Base-by-base conservation (phyloP, 2,329 filamentous ascomycete genomes). In the Penicillium sclerotiorum region DNA sequence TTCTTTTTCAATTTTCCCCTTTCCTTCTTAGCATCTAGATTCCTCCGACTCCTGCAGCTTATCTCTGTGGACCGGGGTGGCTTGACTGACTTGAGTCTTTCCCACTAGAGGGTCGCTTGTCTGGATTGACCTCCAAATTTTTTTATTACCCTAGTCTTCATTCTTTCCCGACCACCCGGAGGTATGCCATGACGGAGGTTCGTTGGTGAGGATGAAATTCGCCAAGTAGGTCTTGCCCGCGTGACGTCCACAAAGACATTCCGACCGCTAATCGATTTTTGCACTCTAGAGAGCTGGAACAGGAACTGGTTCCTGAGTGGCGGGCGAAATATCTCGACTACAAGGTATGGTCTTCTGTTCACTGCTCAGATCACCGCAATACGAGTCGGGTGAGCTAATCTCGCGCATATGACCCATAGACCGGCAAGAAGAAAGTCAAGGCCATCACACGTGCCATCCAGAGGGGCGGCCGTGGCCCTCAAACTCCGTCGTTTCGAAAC, bases 291-390 rank as follows among this genome's bases (percentile, higher is more conserved):
- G 90, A 95, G 75, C 80, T 96, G 56, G 90, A 96, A 67, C 83
- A 88, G 66, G 89, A 95, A 63, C 82, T 91, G 46, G 90, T 96
- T 57, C 92, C 92, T 67, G 92, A 97, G 82, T 97, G 93, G 93
- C 85, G 89, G 64, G 82, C 86, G 70, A 95, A 96, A 72, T 97
- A 96, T 71, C 81, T 97, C 61, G 85, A 96, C 73, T 97, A 97
- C 79, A 96, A 95, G 80, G 85, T 85, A 49, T 47, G 70, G 49
- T 18, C 15, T 18, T 36, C 33, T 4, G 2, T 22, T 8, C 21
- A 7, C 27, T 23, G 13, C 13, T 8, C 7, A 38, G 12, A 32
- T 32, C 4, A n/a, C 4, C 28, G 12, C 15, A 6, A 5, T 15
- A 18, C n/a, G 4, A 4, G 4, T 17, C 33, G 15, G 13, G 15